A percentile compares a stretch with the other conserved stretches of the same genome.
Conservation (phyloP, 345 rosid genomes). For the Pugionium dolabratum region DNA sequence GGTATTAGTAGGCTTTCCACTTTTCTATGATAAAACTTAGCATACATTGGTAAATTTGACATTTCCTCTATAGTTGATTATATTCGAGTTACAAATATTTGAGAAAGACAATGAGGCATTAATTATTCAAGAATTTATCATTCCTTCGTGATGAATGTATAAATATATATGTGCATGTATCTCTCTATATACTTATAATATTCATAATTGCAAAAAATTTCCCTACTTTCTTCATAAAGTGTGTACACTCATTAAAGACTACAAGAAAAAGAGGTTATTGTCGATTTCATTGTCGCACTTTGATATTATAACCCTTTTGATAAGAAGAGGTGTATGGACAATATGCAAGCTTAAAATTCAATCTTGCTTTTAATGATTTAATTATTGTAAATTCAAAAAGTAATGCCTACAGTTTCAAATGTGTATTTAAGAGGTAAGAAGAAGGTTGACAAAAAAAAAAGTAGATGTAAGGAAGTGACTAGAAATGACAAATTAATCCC, state of each 20-base stretch:
- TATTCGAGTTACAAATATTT: not conserved
- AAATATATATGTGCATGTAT: conserved; percentile 1
- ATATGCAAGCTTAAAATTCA: conserved; percentile 36
- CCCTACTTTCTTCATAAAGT: conserved; percentile 29
- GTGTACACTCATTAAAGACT: conserved; percentile 40
- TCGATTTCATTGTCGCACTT: conserved; percentile 40
- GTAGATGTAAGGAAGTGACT: not conserved
- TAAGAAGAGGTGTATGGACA: conserved; percentile 35
- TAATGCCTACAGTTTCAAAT: conserved; percentile 17
- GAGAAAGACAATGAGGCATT: conserved; percentile 14
- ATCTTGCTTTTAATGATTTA: conserved; percentile 26
- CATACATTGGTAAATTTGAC: conserved; percentile 19
- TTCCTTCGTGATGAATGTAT: not conserved
- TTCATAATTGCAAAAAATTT: conserved; percentile 3
- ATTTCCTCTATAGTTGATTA: conserved; percentile 2
- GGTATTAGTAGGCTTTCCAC: conserved; percentile 37
- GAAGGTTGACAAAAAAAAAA: conserved; percentile 7
- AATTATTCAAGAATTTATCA: not conserved
- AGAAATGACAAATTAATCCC: conserved; percentile 10
- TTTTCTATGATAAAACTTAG: conserved; percentile 14
- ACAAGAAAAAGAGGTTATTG: conserved; percentile 35
- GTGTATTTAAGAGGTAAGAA: conserved; percentile 22
- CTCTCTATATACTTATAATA: conserved; percentile 6
- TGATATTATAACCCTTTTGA: conserved; percentile 33
- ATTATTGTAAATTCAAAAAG: not conserved